Base-by-base conservation (phyloP, 164 flowering plant species). In the Akebia trifoliata region DNA sequence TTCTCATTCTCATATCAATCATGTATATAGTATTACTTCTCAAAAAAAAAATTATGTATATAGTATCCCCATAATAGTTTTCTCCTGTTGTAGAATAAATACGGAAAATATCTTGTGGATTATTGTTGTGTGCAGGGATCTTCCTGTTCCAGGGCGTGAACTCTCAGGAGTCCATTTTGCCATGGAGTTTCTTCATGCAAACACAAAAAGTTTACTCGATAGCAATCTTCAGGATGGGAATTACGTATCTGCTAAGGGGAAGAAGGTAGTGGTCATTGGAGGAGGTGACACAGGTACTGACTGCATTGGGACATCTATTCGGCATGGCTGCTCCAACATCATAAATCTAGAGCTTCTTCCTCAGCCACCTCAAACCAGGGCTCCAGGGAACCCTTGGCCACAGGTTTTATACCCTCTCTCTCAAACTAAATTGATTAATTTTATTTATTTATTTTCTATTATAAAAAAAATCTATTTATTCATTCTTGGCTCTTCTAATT, bases 271-370 rank as follows among this genome's bases (percentile, higher is more conserved):
- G 12, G 99, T 94, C 44, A 90, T 94, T 47, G 99, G 99, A 69
- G 99, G 99, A 42, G 99, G 99, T 14, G 99, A 94, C 70, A 94
- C 99, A 7, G 99, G 99, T 26, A 94, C 99, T 24, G 99, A 94
- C 63, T 94, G 99, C 73, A 87, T 94, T 28, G 99, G 93, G 18
- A 94, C 99, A 25, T 87, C 99, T 8, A 79, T 94, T 39, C 78
- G 99, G 1, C 99, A 94, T 70, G 99, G 95, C 26, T 94, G 99
- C 69, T 74, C 65, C 14, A 74, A 67, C 61, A 35, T 94, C n/a
- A 67, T 84, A 7, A 94, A 94, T 72, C 72, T 94, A 11, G 99
- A 94, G 74, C 95, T 94, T 67, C 89, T 90, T 18, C 93, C 99
- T 11, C 58, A 76, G 73, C 97, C 97, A 38, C 99, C 99, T 18